Percentiles rank a stretch among this genome's conserved stretches.
Conservation (phyloP, 2,329 filamentous ascomycete genomes). For the Colletotrichum australisinense region DNA sequence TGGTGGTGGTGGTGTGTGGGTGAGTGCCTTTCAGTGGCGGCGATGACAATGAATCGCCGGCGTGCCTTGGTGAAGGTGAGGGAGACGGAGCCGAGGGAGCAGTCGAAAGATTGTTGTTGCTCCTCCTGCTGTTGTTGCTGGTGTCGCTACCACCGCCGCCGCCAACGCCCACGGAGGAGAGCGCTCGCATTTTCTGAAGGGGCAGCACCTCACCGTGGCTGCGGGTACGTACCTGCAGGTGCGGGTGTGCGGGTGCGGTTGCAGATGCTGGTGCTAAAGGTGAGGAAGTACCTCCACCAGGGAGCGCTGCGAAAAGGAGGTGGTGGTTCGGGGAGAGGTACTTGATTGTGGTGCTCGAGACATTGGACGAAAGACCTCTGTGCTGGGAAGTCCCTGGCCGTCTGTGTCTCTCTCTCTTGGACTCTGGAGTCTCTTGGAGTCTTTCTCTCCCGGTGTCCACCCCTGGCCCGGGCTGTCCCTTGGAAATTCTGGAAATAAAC, state of each 20-base stretch:
- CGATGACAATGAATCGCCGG: neutral
- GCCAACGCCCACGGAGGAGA: slow-evolving; percentile 6
- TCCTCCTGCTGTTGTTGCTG: neutral
- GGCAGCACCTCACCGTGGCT: neutral
- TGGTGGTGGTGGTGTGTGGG: neutral
- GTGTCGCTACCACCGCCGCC: neutral
- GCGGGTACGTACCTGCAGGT: neutral
- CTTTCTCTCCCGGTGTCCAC: neutral
- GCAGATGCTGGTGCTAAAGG: too few species aligned
- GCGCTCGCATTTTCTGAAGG: slow-evolving; percentile 22
- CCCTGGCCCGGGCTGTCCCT: neutral
- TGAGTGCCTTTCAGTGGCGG: neutral
- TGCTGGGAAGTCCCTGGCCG: neutral
- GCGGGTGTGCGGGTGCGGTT: neutral
- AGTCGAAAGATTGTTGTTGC: slow-evolving; percentile 18
- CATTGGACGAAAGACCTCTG: slow-evolving; percentile 23
- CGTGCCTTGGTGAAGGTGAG: slow-evolving; percentile 8
- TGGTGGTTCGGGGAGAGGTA: neutral
- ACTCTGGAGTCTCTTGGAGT: neutral
- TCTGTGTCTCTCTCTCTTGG: too few species aligned
- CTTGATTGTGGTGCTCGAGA: slow-evolving; percentile 9
- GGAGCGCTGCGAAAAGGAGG: neutral
- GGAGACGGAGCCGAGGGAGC: neutral
- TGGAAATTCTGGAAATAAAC: slow-evolving; percentile 9
- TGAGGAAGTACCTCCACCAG: neutral